Conservation (phyloP, 306 rosid species). For the Trifolium dubium region DNA sequence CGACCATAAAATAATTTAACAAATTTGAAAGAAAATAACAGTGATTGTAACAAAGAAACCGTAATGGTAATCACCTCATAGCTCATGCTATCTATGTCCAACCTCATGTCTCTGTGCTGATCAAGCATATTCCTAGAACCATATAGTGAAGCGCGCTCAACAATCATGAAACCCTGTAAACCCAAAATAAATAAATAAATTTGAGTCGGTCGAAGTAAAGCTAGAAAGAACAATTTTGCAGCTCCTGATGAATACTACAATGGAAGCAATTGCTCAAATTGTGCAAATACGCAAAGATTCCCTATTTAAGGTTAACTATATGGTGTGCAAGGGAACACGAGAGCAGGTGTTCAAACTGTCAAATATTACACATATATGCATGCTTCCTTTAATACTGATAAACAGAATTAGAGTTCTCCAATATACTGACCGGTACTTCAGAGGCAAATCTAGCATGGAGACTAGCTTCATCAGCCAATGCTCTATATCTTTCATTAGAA, state of each 20-base stretch:
- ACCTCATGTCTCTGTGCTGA: constrained; percentile 88
- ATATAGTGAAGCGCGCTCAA: constrained; percentile 61
- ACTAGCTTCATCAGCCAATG: constrained; percentile 53
- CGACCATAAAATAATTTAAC: constrained; percentile 19
- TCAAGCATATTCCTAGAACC: constrained; percentile 73
- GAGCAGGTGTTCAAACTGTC: constrained; percentile 22
- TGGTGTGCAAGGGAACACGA: constrained; percentile 13
- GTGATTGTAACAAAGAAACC: constrained; percentile 18
- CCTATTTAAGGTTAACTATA: constrained; percentile 15
- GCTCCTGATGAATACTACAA: neutral
- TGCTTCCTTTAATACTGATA: constrained; percentile 31
- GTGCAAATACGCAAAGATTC: constrained; percentile 28
- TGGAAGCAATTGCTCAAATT: neutral
- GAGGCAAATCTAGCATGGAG: constrained; percentile 60
- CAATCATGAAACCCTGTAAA: constrained; percentile 73
- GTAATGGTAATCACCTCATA: constrained; percentile 63
- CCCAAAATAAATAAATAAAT: constrained; percentile 3
- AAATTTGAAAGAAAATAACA: neutral
- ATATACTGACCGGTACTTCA: constrained; percentile 53
- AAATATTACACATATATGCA: neutral
- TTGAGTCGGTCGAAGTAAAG: constrained; percentile 6
- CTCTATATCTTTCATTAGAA: constrained; percentile 58
- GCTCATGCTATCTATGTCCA: constrained; percentile 84
- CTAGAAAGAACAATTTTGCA: constrained; percentile 17
- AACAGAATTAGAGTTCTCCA: constrained; percentile 25